Evolutionary conservation across 805 yeast species (phyloP).

Genomic region (Crinitomyces ghanaensis): DNA sequence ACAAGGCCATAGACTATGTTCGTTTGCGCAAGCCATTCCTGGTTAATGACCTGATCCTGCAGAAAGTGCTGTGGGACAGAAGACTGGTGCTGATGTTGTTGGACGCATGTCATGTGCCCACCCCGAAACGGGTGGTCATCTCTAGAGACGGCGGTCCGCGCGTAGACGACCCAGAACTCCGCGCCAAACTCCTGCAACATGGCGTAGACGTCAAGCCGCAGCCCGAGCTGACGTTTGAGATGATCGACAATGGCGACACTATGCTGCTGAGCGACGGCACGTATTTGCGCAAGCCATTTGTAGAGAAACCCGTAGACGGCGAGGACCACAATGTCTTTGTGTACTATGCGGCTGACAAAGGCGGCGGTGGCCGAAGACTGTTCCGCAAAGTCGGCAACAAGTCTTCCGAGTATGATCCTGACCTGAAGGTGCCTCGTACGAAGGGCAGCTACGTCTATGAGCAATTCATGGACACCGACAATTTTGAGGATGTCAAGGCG

Average conservation of each 20-base stretch:
- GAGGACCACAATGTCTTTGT: constrained; percentile 96
- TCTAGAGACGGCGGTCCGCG: constrained; percentile 96
- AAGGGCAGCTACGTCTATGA: constrained; percentile 90
- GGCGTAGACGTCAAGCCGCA: constrained; percentile 52
- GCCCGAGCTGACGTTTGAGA: constrained; percentile 57
- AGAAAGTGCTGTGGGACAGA: constrained; percentile 96
- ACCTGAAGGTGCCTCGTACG: constrained; percentile 60
- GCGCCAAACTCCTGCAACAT: constrained; percentile 43
- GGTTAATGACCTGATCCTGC: constrained; percentile 82
- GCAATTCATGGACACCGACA: constrained; percentile 93
- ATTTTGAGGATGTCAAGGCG: constrained; percentile 96
- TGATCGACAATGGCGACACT: constrained; percentile 72
- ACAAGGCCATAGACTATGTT: constrained; percentile 86
- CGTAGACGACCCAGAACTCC: constrained; percentile 57
- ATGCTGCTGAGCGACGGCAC: constrained; percentile 67
- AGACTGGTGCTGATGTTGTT: constrained; percentile 71
- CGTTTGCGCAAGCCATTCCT: constrained; percentile 80
- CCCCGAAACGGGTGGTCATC: constrained; percentile 80
- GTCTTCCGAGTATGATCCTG: constrained; percentile 90
- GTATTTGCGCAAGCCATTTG: constrained; percentile 75
- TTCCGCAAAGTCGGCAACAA: constrained; percentile 96
- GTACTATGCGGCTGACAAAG: constrained; percentile 75
- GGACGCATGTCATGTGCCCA: constrained; percentile 74
- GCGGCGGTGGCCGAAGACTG: constrained; percentile 94
- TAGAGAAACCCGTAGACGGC: constrained; percentile 97